Conservation (phyloP, 176 grass and related monocot species). For the Oryza glaberrima region DNA sequence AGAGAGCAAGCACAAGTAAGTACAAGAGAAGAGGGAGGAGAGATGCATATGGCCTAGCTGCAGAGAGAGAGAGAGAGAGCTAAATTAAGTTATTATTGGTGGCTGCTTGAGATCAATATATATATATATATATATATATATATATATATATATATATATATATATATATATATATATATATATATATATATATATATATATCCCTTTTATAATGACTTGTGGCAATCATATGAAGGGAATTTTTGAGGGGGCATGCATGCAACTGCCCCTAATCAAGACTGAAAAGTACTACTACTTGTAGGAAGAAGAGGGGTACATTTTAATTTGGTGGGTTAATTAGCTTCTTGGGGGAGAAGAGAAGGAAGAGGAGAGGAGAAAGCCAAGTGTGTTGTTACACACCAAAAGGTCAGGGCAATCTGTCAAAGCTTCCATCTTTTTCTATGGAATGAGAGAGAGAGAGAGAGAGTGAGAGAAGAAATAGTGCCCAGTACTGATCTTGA, state of each 20-base stretch:
- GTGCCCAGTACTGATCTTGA: slow-evolving; percentile 51
- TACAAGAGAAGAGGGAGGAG: background rate
- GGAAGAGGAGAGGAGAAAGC: background rate
- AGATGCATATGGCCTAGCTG: too few species aligned
- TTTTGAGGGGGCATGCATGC: slow-evolving; percentile 37
- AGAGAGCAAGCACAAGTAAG: background rate
- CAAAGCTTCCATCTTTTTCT: slow-evolving; percentile 45
- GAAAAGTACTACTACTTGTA: slow-evolving; percentile 4
- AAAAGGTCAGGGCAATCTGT: slow-evolving; percentile 32
- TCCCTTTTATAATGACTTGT: slow-evolving; percentile 63
- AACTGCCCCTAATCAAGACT: slow-evolving; percentile 36
- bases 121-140: background rate
- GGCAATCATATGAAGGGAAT: slow-evolving; percentile 57
- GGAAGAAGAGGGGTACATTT: slow-evolving; percentile 2
- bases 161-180: background rate
- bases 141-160: background rate
- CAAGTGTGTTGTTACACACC: slow-evolving; percentile 42
- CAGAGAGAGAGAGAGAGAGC: slow-evolving; percentile 15
- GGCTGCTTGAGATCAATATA: background rate
- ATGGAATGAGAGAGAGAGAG: slow-evolving; percentile 37
- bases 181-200: background rate
- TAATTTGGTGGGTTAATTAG: slow-evolving; percentile 26
- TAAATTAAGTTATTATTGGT: slow-evolving; percentile 39
- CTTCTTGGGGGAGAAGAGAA: background rate
- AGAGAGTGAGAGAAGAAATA: slow-evolving; percentile 44